Percentiles rank a stretch among this genome's conserved stretches.
phyloP scores from a whole-genome alignment of 1,139 yeast genomes.

The Blastobotrys capitulatus region DNA sequence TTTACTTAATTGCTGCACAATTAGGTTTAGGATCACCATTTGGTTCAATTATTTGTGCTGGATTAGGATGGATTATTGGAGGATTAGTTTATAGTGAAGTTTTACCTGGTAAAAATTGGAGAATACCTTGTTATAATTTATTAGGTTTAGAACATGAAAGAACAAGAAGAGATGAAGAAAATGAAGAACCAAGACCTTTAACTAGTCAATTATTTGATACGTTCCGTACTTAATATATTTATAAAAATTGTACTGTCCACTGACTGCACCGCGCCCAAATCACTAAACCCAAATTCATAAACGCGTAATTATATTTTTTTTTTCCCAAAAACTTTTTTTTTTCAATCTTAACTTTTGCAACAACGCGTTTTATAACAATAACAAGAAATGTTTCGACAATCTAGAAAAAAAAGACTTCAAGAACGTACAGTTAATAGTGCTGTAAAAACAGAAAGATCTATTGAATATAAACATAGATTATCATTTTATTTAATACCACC shows the following conservation, averaged over 20 bases:
- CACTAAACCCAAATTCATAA: no score
- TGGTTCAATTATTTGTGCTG: conserved; percentile 41
- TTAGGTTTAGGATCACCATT: conserved; percentile 39
- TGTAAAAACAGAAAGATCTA: conserved; percentile 23
- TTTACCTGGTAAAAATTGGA: conserved; percentile 54
- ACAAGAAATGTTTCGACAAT: conserved; percentile 59
- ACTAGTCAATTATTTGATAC: conserved; percentile 56
- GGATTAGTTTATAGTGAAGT: conserved; percentile 48
- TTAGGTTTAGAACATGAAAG: conserved; percentile 1
- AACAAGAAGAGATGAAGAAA: conserved; percentile 32
- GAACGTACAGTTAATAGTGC: conserved; percentile 62
- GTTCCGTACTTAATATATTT: conserved; percentile 35
- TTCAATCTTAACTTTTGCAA: not conserved
- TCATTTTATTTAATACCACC: conserved; percentile 76
- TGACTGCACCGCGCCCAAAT: not conserved
- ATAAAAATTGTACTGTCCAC: no score
- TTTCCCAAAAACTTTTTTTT: not conserved
- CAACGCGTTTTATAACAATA: not conserved
- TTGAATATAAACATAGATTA: conserved; percentile 46
- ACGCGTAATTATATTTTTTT: not conserved
- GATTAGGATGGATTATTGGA: conserved; percentile 58
- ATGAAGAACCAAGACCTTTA: conserved; percentile 54
- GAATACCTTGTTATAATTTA: conserved; percentile 36
- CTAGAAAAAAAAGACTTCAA: conserved; percentile 60
- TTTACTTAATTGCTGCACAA: conserved; percentile 48